Conservation (phyloP, 192 early-diverging fungal genomes). For the Coemansia umbellata region DNA sequence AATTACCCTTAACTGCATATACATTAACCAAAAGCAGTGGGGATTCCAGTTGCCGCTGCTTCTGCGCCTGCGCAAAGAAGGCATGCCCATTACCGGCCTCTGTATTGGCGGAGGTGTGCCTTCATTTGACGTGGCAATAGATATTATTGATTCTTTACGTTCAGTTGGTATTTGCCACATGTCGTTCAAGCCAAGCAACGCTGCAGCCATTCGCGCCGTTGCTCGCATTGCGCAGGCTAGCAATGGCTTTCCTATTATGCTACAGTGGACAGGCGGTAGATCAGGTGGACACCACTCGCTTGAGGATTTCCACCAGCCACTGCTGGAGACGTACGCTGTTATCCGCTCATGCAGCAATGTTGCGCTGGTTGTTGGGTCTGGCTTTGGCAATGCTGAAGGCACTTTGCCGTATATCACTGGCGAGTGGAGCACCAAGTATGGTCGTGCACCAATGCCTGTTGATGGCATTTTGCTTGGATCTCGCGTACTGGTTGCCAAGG, state of each 20-base stretch:
- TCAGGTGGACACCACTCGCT: constrained; percentile 94
- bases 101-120: constrained; percentile 94
- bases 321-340: constrained; percentile 60
- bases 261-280: constrained; percentile 96
- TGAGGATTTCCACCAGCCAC: constrained; percentile 89
- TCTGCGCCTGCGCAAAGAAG: constrained; percentile 72
- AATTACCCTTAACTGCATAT: constrained; percentile 87
- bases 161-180: constrained; percentile 69
- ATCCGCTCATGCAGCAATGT: constrained; percentile 80
- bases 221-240: constrained; percentile 81
- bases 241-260: constrained; percentile 77
- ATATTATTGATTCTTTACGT: constrained; percentile 74
- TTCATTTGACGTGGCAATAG: constrained; percentile 73
- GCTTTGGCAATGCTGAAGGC: constrained; percentile 82
- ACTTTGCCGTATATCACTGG: constrained; percentile 89
- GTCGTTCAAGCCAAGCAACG: constrained; percentile 82
- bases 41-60: constrained; percentile 72
- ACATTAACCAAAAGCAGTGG: constrained; percentile 86
- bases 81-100: constrained; percentile 89
- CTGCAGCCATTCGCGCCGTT: constrained; percentile 73
- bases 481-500: constrained; percentile 89
- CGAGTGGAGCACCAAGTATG: constrained; percentile 78
- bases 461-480: constrained; percentile 93
- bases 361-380: constrained; percentile 83
- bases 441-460: constrained; percentile 88